Evolutionary conservation across 2,329 filamentous ascomycete genomes (phyloP), one percentile per base, ranked within the genome.

Genomic region (Dactylonectria macrodidyma): DNA sequence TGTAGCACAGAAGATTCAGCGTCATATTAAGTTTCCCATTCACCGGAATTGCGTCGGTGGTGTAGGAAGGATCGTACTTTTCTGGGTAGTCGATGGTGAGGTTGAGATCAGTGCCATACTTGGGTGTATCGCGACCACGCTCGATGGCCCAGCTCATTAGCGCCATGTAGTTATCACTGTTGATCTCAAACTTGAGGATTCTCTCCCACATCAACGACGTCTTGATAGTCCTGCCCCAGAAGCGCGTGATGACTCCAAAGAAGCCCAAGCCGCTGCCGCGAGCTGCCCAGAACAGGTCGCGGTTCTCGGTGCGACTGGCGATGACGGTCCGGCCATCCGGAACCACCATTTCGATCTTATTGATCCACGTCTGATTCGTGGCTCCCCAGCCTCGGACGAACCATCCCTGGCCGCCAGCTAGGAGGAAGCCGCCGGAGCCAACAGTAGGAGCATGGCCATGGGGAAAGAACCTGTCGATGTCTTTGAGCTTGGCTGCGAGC

Each of bases 121-220:
- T 66, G 14, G 65, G 65, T 6, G 65, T 66, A 54, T 66, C 65
- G n/a, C 65, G 65, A 22, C 65, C 65, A 24, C 65, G 48, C 38
- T 66, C 65, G 22, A 66, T 59, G 26, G 59, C 65, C 65, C 59
- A 66, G 12, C 59, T 63, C 65, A 66, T 66, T 11, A 66, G 59
- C 3, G 59, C 24, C 65, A 63, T 63, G 65, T 66, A 66, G 30
- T 63, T 66, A n/a, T 63, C 65, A 38, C 54, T 66, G 30, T 66
- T 63, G 33, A 66, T 66, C 16, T 63, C 59, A n/a, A 66, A 66
- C 34, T 66, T 66, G 34, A 66, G 60, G 16, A 59, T 59, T 57
- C 59, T 47, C 54, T 66, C 59, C 59, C 65, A 66, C 64, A 63
- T 63, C 30, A 63, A 47, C 22, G 59, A 66, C 2, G 59, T 33